Evolutionary conservation across 139 green algal genomes (phyloP).

Genomic region (Closterium sp.): DNA sequence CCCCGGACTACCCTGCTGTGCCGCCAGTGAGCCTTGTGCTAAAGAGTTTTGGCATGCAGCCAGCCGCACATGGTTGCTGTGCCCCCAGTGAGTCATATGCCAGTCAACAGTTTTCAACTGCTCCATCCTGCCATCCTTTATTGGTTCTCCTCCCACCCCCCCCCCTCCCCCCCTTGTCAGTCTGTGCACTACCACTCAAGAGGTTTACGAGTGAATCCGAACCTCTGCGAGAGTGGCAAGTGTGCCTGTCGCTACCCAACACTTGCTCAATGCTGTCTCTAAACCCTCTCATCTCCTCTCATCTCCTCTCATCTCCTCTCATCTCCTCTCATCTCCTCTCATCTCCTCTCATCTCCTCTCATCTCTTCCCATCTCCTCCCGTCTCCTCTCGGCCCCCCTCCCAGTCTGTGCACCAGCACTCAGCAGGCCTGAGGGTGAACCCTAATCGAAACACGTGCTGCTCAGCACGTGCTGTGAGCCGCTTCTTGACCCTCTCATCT

Average conservation of each 20-base stretch:
- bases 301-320: slow-evolving; percentile 26
- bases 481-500: too few species aligned
- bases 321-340: background rate
- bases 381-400: slow-evolving; percentile 8
- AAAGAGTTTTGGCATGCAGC: too few species aligned
- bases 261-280: too few species aligned
- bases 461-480: too few species aligned
- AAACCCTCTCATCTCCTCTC: too few species aligned
- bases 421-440: too few species aligned
- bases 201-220: slow-evolving; percentile 70
- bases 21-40: too few species aligned
- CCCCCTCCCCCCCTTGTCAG: background rate
- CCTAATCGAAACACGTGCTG: too few species aligned
- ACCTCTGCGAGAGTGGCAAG: slow-evolving; percentile 73
- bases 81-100: too few species aligned
- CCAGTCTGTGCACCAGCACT: slow-evolving; percentile 44
- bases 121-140: background rate
- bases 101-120: background rate
- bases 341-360: background rate
- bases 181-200: slow-evolving; percentile 54
- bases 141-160: background rate
- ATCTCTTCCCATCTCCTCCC: background rate
- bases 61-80: too few species aligned
- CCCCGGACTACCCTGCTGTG: slow-evolving; percentile 51
- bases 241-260: slow-evolving; percentile 84